phyloP scores from a whole-genome alignment of 148 eudicot genomes.

The Limonium bicolor region DNA sequence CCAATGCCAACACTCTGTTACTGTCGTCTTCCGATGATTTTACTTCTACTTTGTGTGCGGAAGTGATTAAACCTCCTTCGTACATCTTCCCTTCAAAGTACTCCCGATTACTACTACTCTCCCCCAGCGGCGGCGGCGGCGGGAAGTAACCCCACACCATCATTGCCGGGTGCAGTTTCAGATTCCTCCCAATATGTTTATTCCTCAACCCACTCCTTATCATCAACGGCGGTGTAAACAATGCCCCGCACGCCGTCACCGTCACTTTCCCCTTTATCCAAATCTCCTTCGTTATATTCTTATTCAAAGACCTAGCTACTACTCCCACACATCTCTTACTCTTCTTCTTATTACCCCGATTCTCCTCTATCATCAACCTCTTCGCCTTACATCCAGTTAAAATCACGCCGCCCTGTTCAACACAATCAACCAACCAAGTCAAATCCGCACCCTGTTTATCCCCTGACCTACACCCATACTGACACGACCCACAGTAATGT shows the following conservation, averaged over 20 bases:
- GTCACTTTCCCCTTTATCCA: constrained; percentile 22
- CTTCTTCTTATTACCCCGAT: too few relatives aligned
- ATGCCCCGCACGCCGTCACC: constrained; percentile 24
- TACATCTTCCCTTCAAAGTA: constrained; percentile 13
- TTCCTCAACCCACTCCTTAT: constrained; percentile 24
- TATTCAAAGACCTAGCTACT: neutral
- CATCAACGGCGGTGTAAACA: constrained; percentile 24
- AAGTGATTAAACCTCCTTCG: constrained; percentile 32
- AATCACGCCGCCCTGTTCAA: constrained; percentile 45
- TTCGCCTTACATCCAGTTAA: constrained; percentile 26
- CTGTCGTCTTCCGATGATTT: too few relatives aligned
- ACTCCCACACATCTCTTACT: constrained; percentile 3
- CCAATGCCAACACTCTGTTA: neutral
- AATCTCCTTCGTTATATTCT: constrained; percentile 11
- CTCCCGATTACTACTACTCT: constrained; percentile 2
- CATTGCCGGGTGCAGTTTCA: constrained; percentile 26
- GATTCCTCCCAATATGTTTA: constrained; percentile 18
- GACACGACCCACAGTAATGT: constrained; percentile 80
- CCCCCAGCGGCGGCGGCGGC: neutral
- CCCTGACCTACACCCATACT: constrained; percentile 64
- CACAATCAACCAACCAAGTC: constrained; percentile 60
- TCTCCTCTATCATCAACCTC: too few relatives aligned
- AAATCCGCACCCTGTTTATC: constrained; percentile 46
- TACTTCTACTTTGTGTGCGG: constrained; percentile 21
- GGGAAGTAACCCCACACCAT: constrained; percentile 40